phyloP scores from a whole-genome alignment of 1,139 yeast species.

The Pichia sorboxylosa region DNA sequence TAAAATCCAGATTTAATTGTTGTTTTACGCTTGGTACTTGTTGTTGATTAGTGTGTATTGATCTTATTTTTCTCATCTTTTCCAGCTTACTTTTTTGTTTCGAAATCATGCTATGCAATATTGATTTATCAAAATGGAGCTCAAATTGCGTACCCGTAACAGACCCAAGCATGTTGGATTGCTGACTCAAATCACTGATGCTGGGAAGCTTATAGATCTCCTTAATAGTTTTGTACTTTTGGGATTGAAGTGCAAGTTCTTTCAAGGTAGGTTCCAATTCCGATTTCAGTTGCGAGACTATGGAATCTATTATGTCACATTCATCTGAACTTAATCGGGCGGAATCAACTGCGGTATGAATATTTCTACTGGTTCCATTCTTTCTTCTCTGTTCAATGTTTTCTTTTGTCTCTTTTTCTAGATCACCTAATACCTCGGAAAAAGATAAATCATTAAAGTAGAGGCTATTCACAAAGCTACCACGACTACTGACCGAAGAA shows the following conservation, averaged over 20 bases:
- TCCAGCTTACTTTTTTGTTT: no score
- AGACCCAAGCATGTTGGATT: no score
- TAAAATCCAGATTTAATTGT: constrained; percentile 10
- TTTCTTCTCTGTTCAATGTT: no score
- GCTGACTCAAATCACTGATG: constrained; percentile 14
- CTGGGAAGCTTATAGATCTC: constrained; percentile 20
- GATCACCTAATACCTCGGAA: constrained; percentile 7
- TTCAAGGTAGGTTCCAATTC: constrained; percentile 16
- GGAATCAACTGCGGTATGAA: no score
- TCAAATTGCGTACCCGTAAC: constrained; percentile 4
- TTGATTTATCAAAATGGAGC: constrained; percentile 9
- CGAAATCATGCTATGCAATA: constrained; percentile 1
- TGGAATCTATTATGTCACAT: constrained; percentile 12
- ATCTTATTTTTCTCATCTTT: no score
- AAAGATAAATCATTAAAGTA: constrained; percentile 10
- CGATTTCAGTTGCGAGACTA: constrained; percentile 14
- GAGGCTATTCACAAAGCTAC: no score
- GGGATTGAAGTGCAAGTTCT: constrained; percentile 12
- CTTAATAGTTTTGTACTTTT: constrained; percentile 19
- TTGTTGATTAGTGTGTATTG: no score
- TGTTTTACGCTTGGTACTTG: constrained; percentile 7
- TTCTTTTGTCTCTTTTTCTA: no score
- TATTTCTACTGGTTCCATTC: no score
- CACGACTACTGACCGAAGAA: constrained; percentile 4
- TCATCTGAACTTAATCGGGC: no score